A percentile compares a stretch with the other conserved stretches of the same genome.
Conservation (phyloP, 257 asterid genomes). For the Solanum pimpinellifolium region DNA sequence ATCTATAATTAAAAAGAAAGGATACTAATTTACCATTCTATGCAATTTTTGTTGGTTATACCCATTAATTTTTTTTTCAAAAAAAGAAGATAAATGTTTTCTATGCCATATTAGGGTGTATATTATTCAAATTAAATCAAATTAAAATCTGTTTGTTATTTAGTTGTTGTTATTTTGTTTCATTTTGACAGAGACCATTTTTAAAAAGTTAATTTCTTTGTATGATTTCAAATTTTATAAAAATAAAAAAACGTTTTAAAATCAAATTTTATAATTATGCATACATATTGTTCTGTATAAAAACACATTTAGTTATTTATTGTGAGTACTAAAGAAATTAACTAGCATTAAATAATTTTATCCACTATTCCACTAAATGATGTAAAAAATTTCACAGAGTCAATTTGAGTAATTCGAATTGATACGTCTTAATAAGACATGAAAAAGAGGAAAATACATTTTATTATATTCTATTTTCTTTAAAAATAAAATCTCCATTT, state of each 20-base stretch:
- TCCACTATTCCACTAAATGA: not conserved
- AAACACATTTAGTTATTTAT: not conserved
- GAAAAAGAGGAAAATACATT: not conserved
- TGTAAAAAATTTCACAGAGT: not conserved
- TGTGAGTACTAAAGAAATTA: not conserved
- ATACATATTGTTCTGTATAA: not conserved
- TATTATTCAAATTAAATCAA: not conserved
- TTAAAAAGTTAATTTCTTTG: too few species aligned
- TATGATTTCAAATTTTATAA: not conserved
- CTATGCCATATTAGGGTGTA: not conserved
- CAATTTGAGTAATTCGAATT: not conserved
- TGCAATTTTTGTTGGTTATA: not conserved
- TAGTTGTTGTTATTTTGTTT: not conserved
- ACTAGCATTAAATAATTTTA: not conserved
- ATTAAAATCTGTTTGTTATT: not conserved
- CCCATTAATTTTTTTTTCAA: not conserved
- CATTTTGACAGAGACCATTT: not conserved
- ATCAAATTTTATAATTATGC: not conserved
- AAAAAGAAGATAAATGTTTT: not conserved
- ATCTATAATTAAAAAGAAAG: not conserved
- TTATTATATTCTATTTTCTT: not conserved
- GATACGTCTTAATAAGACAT: not conserved
- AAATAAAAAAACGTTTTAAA: not conserved
- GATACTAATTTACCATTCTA: not conserved
- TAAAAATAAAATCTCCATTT: not conserved